A percentile compares a stretch with the other conserved stretches of the same genome.
phyloP scores from a whole-genome alignment of 192 early-diverging fungal species.

The Chytriomyces sp. region DNA sequence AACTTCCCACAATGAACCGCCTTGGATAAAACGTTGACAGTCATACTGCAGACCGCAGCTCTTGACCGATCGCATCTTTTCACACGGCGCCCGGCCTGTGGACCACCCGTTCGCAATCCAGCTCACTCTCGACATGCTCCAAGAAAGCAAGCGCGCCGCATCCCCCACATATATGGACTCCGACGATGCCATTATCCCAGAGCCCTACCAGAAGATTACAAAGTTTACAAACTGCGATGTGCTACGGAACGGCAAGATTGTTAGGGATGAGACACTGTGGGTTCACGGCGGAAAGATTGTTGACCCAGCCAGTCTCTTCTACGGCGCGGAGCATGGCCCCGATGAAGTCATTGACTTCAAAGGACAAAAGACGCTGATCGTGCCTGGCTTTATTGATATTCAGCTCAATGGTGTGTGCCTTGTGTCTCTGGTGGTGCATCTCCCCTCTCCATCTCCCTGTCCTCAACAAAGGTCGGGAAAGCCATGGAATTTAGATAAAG shows the following conservation, averaged over 20 bases:
- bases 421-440: neutral
- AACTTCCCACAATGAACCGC: neutral
- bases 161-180: conserved; percentile 5
- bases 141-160: neutral
- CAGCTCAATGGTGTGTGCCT: conserved; percentile 74
- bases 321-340: conserved; percentile 62
- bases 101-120: conserved; percentile 3
- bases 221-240: conserved; percentile 80
- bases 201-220: conserved; percentile 40
- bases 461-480: neutral
- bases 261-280: conserved; percentile 73
- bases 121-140: conserved; percentile 14
- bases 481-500: too few relatives aligned
- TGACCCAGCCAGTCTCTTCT: conserved; percentile 73
- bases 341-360: conserved; percentile 72
- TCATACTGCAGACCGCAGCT: neutral
- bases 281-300: conserved; percentile 78
- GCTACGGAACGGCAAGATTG: conserved; percentile 72
- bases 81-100: neutral
- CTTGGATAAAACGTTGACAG: neutral
- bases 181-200: neutral
- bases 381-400: conserved; percentile 78
- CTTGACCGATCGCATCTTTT: conserved; percentile 2
- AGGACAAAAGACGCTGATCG: conserved; percentile 61
- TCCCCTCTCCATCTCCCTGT: neutral